Percentiles rank a stretch among this genome's conserved stretches.
Conservation (phyloP, 225 moss, liverwort and hornwort species). For the Lunularia cruciata region DNA sequence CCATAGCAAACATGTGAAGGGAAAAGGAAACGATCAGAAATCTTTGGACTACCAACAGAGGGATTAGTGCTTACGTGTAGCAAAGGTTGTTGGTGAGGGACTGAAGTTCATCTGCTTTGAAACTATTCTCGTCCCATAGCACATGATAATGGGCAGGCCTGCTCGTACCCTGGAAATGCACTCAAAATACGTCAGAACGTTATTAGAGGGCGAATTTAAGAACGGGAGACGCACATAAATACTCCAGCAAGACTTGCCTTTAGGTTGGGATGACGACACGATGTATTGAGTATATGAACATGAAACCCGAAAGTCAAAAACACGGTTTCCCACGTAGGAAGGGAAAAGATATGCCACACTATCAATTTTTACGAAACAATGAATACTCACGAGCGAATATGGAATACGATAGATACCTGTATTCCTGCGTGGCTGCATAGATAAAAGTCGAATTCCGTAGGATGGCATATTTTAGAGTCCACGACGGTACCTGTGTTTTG, state of each 20-base stretch:
- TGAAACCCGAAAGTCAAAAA: too few species aligned
- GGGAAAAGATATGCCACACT: too few species aligned
- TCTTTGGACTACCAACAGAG: neutral
- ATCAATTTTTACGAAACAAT: too few species aligned
- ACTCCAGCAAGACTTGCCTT: too few species aligned
- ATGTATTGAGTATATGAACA: too few species aligned
- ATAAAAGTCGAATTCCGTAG: slow-evolving; percentile 95
- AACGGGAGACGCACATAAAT: too few species aligned
- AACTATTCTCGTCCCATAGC: slow-evolving; percentile 91
- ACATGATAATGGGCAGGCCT: slow-evolving; percentile 96
- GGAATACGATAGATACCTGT: slow-evolving; percentile 46
- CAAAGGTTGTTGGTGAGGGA: slow-evolving; percentile 85
- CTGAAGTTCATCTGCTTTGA: slow-evolving; percentile 82
- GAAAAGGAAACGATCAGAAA: neutral
- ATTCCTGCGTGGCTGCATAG: slow-evolving; percentile 96
- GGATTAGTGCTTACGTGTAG: slow-evolving; percentile 60
- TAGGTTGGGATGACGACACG: too few species aligned
- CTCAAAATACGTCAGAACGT: neutral
- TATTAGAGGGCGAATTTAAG: neutral
- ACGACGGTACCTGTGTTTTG: slow-evolving; percentile 95
- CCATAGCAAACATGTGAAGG: too few species aligned
- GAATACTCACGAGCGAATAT: too few species aligned
- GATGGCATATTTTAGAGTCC: slow-evolving; percentile 94
- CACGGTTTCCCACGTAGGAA: too few species aligned
- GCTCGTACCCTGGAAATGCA: slow-evolving; percentile 67